Percentiles rank a stretch among this genome's conserved stretches.
phyloP scores from a whole-genome alignment of 164 flowering plant species.

The Annona cherimola region DNA sequence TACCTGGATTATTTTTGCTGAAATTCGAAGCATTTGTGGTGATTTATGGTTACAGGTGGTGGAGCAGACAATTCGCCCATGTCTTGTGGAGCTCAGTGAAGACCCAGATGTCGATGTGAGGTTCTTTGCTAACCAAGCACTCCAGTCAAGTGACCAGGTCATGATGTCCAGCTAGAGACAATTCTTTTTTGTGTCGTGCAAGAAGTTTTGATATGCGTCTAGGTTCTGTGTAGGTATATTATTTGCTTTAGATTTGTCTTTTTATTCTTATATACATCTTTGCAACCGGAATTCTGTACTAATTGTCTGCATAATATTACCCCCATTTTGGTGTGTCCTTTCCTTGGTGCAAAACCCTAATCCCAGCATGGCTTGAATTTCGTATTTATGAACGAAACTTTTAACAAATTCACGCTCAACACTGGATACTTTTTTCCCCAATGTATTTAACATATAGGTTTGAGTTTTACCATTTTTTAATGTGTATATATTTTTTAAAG shows the following conservation, averaged over 20 bases:
- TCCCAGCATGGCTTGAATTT: no score
- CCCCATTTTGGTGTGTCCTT: no score
- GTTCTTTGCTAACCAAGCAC: conserved; percentile 75
- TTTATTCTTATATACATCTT: no score
- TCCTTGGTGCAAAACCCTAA: no score
- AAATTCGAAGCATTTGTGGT: background rate
- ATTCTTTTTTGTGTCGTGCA: background rate
- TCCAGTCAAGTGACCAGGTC: conserved; percentile 63
- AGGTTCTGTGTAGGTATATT: conserved; percentile 6
- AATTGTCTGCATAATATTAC: no score
- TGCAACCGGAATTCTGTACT: no score
- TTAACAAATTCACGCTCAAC: no score
- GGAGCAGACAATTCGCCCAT: conserved; percentile 74
- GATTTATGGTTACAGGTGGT: conserved; percentile 48
- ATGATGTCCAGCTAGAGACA: conserved; percentile 53
- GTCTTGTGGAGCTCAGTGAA: conserved; percentile 77
- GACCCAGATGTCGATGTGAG: conserved; percentile 97
- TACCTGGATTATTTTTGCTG: background rate
- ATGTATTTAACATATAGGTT: no score
- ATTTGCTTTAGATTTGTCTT: background rate
- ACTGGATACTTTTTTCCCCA: no score
- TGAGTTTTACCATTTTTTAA: no score
- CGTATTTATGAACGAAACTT: no score
- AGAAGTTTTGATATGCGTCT: background rate
- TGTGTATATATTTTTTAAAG: no score